A percentile compares a stretch with the other conserved stretches of the same genome.
These are phyloP conservation scores for Eucalyptus camaldulensis DNA, from an alignment of 345 rosid species.

Conservation along the genomic window DNA sequence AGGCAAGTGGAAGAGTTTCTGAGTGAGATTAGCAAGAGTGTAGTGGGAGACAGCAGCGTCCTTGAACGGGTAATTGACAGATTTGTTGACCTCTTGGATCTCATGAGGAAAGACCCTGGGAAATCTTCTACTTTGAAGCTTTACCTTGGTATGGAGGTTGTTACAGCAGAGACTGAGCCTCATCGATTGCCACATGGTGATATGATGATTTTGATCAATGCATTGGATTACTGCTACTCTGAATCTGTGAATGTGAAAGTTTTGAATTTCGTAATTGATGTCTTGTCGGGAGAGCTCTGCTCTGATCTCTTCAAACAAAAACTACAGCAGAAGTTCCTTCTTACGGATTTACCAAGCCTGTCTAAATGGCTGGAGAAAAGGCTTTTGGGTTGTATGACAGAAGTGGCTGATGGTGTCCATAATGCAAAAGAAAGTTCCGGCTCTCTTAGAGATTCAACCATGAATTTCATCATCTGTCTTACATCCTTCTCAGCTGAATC, in stretches of 20 bases:
- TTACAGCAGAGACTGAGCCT: slow-evolving; percentile 25
- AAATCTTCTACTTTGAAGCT: slow-evolving; percentile 37
- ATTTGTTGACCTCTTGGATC: slow-evolving; percentile 59
- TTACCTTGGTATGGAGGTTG: slow-evolving; percentile 56
- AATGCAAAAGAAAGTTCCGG: slow-evolving; percentile 50
- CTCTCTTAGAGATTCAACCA: slow-evolving; percentile 71
- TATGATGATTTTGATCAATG: slow-evolving; percentile 58
- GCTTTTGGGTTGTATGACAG: slow-evolving; percentile 58
- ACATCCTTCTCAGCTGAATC: slow-evolving; percentile 35
- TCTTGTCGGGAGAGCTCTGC: slow-evolving; percentile 55
- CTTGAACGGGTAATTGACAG: slow-evolving; percentile 65
- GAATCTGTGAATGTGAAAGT: slow-evolving; percentile 69
- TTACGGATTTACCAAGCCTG: slow-evolving; percentile 51
- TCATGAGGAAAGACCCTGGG: slow-evolving; percentile 62
- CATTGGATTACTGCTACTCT: slow-evolving; percentile 57
- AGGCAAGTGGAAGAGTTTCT: slow-evolving; percentile 75
- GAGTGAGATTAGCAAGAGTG: slow-evolving; percentile 38
- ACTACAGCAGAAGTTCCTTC: slow-evolving; percentile 43
- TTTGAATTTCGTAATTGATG: slow-evolving; percentile 71
- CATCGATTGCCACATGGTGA: slow-evolving; percentile 46
- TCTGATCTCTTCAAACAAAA: slow-evolving; percentile 41
- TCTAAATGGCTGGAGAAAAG: slow-evolving; percentile 88
- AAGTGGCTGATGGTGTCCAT: slow-evolving; percentile 29
- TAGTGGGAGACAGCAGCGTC: slow-evolving; percentile 28
- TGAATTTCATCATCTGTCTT: slow-evolving; percentile 59